Evolutionary conservation across 2,329 filamentous ascomycete species (phyloP).

Genomic region (Sporothrix sp.): DNA sequence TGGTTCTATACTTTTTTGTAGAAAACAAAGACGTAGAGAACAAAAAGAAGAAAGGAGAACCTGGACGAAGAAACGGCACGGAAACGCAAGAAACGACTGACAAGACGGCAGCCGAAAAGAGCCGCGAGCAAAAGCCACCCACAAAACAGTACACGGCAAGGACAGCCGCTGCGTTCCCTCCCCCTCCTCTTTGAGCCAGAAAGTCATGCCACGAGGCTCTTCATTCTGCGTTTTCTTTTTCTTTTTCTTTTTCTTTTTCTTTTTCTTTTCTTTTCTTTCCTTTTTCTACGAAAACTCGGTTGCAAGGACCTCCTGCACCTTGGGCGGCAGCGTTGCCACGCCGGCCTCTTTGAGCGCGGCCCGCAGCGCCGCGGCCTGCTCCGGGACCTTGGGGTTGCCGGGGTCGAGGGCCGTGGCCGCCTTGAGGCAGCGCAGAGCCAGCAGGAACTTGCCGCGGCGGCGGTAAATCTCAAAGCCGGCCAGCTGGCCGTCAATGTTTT

Average conservation of each 20-base stretch:
- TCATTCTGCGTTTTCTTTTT: too few relatives aligned
- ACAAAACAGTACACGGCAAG: too few relatives aligned
- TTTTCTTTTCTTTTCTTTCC: too few relatives aligned
- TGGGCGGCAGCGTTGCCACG: constrained; percentile 49
- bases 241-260: too few relatives aligned
- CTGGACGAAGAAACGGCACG: too few relatives aligned
- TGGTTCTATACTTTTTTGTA: too few relatives aligned
- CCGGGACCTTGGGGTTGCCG: constrained; percentile 61
- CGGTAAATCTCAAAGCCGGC: constrained; percentile 86
- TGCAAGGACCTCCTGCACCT: constrained; percentile 60
- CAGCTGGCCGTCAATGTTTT: constrained; percentile 71
- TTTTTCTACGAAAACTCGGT: constrained; percentile 41
- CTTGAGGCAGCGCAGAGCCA: constrained; percentile 77
- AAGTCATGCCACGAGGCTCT: neutral
- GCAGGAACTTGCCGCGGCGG: constrained; percentile 73
- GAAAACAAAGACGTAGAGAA: too few relatives aligned
- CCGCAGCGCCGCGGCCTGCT: constrained; percentile 63
- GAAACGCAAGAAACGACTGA: too few relatives aligned
- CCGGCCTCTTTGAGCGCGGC: constrained; percentile 45
- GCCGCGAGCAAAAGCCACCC: too few relatives aligned
- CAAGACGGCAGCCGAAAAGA: too few relatives aligned
- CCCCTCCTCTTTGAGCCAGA: neutral
- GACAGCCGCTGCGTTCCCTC: too few relatives aligned
- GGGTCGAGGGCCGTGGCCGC: constrained; percentile 61
- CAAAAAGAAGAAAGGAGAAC: too few relatives aligned